Evolutionary conservation across 1,284 basidiomycete genomes (phyloP).

Genomic region (Naganishia cerealis): DNA sequence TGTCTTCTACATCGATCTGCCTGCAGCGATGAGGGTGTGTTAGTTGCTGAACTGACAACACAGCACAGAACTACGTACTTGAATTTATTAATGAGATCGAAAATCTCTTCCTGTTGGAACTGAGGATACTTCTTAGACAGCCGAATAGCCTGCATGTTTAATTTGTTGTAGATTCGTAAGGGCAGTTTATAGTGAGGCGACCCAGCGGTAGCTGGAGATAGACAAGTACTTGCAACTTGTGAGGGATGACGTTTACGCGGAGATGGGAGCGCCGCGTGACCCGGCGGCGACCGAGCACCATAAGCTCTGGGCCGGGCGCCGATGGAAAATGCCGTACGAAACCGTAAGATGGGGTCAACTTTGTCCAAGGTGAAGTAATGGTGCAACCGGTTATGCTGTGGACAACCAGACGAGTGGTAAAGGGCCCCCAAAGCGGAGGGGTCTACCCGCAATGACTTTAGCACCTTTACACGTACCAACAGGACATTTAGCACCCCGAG

Average conservation of each 20-base stretch:
- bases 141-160: conserved; percentile 56
- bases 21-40: conserved; percentile 54
- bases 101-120: conserved; percentile 86
- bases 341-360: background rate
- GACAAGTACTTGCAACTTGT: background rate
- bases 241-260: conserved; percentile 24
- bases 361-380: background rate
- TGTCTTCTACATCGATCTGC: conserved; percentile 76
- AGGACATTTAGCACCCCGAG: too few species aligned
- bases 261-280: background rate
- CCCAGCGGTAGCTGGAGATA: too few species aligned
- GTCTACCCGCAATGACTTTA: too few species aligned
- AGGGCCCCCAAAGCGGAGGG: too few species aligned
- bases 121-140: conserved; percentile 92
- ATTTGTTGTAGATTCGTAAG: conserved; percentile 1
- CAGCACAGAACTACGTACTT: conserved; percentile 65
- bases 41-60: conserved; percentile 29
- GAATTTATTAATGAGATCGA: conserved; percentile 86
- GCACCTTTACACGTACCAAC: too few species aligned
- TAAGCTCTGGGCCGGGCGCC: background rate
- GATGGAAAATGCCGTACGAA: background rate
- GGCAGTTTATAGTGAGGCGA: too few species aligned
- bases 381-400: too few species aligned
- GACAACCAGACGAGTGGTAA: too few species aligned
- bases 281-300: background rate